Evolutionary conservation across 768 basidiomycete species (phyloP).

Genomic region (Suillus ampliporus): DNA sequence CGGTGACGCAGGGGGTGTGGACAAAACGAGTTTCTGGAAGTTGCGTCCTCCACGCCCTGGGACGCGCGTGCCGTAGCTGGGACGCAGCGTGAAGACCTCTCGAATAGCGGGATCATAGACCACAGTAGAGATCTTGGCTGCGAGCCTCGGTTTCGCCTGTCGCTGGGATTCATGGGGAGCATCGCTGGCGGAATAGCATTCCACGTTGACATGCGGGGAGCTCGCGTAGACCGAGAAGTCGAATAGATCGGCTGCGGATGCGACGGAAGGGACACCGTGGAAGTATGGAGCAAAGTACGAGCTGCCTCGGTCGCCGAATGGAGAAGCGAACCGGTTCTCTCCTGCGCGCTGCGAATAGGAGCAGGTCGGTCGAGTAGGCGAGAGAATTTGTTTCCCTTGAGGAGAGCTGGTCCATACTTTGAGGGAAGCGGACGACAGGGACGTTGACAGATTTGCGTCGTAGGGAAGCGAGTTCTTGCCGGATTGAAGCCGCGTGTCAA

Average conservation of each 20-base stretch:
- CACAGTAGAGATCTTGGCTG: conserved; percentile 6
- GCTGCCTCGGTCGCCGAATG: conserved; percentile 10
- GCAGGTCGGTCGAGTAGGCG: background rate
- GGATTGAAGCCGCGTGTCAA: background rate
- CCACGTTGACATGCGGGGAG: background rate
- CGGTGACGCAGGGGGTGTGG: background rate
- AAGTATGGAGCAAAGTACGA: conserved; percentile 2
- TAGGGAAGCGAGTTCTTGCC: background rate
- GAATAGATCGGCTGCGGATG: conserved; percentile 11
- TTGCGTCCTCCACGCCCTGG: conserved; percentile 11
- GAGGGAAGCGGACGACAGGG: conserved; percentile 4
- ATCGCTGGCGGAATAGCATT: background rate
- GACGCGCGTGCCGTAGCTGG: conserved; percentile 17
- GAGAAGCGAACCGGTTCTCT: conserved; percentile 4
- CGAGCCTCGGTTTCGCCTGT: background rate
- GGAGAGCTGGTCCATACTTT: conserved; percentile 5
- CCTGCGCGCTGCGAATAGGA: conserved; percentile 1
- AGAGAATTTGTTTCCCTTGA: background rate
- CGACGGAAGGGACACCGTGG: conserved; percentile 11
- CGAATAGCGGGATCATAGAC: conserved; percentile 14
- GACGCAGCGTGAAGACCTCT: conserved; percentile 16
- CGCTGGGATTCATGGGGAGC: background rate
- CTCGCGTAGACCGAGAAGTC: conserved; percentile 9
- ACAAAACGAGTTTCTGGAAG: background rate
- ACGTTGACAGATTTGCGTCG: background rate